Evolutionary conservation across 2,329 filamentous ascomycete genomes (phyloP), one percentile per base, ranked within the genome.

Genomic region (Clarireedia monteithiana): DNA sequence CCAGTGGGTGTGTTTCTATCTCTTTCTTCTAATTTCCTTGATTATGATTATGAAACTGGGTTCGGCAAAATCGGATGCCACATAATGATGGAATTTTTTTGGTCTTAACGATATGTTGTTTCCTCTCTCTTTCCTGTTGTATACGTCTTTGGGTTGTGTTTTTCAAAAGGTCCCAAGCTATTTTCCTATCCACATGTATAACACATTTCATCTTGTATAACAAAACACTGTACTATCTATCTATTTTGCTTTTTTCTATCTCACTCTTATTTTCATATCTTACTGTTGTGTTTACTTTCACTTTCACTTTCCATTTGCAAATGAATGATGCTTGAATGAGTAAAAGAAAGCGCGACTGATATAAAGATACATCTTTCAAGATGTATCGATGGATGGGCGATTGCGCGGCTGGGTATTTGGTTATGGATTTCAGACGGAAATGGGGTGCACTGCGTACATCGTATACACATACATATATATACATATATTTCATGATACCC

Each of bases 401-500:
- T 34, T 12, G 30, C 30, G 3, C 30, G 10, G 30, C 30, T 34
- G 30, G 30, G 30, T 9, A 34, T 34, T 34, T 34, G 30, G 30
- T 14, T 34, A 12, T 12, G 30, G 30, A 34, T 34, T 34, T 34
- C 30, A 34, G 50, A 53, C 30, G 20, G 50, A 53, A 6, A 4
- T 9, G 30, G 30, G 30, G 10, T 34, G n/a, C 27, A 36, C 47
- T 36, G 20, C 50, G 17, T 34, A 27, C 27, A 34, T 34, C 30
- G 30, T 34, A 34, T 34, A 49, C 15, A 49, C 51, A 20, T 14
- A 49, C 24, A 51, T 34, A 40, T 27, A 38, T 15, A 53, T 27
- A 38, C 9, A 53, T 40, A 54, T 42, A 42, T 42, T 54, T 42
- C 24, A 54, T 54, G 45, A 54, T 42, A 49, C 52, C 24, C 45